phyloP scores from a whole-genome alignment of 805 yeast species.

The Gaillardinia entomophila region DNA sequence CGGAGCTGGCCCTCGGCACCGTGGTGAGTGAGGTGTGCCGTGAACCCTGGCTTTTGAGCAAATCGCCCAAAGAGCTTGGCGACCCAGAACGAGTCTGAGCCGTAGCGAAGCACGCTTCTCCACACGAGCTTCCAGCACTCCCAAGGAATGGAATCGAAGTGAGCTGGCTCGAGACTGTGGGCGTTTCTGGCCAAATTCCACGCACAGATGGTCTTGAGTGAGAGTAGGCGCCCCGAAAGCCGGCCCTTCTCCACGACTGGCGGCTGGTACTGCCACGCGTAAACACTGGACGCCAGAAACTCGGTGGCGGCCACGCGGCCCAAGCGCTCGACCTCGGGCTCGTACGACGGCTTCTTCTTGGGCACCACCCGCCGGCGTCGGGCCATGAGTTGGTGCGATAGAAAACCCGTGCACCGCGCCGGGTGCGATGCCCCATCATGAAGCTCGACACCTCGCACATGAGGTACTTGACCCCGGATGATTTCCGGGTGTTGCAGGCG shows the following conservation, averaged over 20 bases:
- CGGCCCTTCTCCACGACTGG: constrained; percentile 10
- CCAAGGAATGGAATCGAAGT: constrained; percentile 20
- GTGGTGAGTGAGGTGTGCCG: constrained; percentile 13
- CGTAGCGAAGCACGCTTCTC: constrained; percentile 17
- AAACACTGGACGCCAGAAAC: not conserved
- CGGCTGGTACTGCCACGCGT: constrained; percentile 3
- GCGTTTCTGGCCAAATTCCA: constrained; percentile 22
- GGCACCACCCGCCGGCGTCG: not conserved
- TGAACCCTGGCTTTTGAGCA: constrained; percentile 11
- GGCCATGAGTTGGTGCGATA: too few species aligned
- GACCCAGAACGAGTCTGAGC: constrained; percentile 24
- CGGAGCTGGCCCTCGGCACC: too few species aligned
- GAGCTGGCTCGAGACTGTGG: constrained; percentile 10
- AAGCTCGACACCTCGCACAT: constrained; percentile 89
- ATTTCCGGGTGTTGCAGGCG: constrained; percentile 83
- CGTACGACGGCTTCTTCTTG: not conserved
- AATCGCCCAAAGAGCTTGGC: constrained; percentile 24
- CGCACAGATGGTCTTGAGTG: constrained; percentile 20
- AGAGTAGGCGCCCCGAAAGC: constrained; percentile 8
- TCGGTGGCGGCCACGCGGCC: not conserved
- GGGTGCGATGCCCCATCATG: too few species aligned
- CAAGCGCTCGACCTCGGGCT: not conserved
- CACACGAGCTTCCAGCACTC: constrained; percentile 28
- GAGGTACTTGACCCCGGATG: constrained; percentile 89
- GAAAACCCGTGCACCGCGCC: too few species aligned